Base-by-base conservation (phyloP, 1,139 yeast genomes). In the Debaryomyces psychrophilus region DNA sequence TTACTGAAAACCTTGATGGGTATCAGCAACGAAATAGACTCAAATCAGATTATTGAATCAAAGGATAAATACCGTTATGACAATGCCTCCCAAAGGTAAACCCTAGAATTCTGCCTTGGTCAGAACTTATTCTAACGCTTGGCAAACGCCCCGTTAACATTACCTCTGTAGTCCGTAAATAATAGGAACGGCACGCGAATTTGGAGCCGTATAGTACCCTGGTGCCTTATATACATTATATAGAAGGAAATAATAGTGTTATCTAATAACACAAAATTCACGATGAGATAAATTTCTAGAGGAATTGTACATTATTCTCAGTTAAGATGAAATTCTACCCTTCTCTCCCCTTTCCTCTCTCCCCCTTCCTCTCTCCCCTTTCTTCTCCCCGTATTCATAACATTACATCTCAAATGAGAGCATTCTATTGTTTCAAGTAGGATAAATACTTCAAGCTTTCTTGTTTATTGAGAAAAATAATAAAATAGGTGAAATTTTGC, bases 1-100 rank as follows among this genome's bases (percentile, higher is more conserved):
- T 75, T 92, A 3, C 86, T 93, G 17, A 87, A 83, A 58, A 79
- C 96, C 0, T 69, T 92, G 46, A 77, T 90, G 71, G 98, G 98
- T 1, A 76, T 92, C 7, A 83, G 92, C 36, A 90, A 90, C 61
- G 87, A 85, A 51, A 70, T 90, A 37, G 93, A 88, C 60, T 87
- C 93, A 1, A 75, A 76, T 31, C 64, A 68, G 43, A 61, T 69
- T 42, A 50, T 61, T 14, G 80, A 75, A 49, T 68, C 73, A 12
- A 60, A 58, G 41, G 79, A 73, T 46, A 67, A 68, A 51, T 68
- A 68, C 52, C 55, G 62, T 44, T 50, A 48, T 37, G 28, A 29
- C 12, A 25, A 18, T 18, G 23, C 28, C 23, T 38, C 41, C 9
- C 20, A 29, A 8, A 29, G 18, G 9, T 29, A 29, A 29, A 5